Evolutionary conservation across 1,284 basidiomycete genomes (phyloP).

Genomic region (Gymnopus androsaceus): DNA sequence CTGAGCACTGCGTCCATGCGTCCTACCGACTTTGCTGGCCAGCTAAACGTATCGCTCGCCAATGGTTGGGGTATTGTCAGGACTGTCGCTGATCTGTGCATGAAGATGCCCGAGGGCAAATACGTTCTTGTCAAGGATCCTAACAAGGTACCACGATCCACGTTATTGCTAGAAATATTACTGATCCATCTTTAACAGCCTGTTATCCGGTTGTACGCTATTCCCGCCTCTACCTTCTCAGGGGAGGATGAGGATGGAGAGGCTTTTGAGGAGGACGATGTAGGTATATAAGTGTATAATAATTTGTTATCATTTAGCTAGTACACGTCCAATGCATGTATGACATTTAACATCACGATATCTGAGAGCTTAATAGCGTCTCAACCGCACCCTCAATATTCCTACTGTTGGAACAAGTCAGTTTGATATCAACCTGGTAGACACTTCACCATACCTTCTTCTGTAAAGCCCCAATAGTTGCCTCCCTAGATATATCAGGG

Average conservation of each 20-base stretch:
- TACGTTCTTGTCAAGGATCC: slow-evolving; percentile 96
- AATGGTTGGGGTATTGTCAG: slow-evolving; percentile 99
- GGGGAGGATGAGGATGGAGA: slow-evolving; percentile 49
- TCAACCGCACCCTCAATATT: slow-evolving; percentile 83
- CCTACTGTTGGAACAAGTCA: slow-evolving; percentile 44
- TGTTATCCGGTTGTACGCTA: slow-evolving; percentile 90
- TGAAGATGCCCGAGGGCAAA: slow-evolving; percentile 96
- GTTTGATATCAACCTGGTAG: slow-evolving; percentile 11
- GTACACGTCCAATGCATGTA: not conserved
- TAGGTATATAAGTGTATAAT: not conserved
- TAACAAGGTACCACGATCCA: slow-evolving; percentile 70
- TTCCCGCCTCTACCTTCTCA: slow-evolving; percentile 86
- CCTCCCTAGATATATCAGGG: slow-evolving; percentile 73
- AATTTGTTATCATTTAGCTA: not conserved
- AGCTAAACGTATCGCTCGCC: slow-evolving; percentile 92
- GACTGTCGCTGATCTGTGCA: slow-evolving; percentile 87
- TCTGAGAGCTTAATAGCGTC: slow-evolving; percentile 61
- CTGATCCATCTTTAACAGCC: slow-evolving; percentile 54
- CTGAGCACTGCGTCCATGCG: slow-evolving; percentile 95
- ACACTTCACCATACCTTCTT: slow-evolving; percentile 60
- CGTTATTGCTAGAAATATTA: not conserved
- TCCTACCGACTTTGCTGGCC: slow-evolving; percentile 90
- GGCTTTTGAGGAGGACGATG: slow-evolving; percentile 29
- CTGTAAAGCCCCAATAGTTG: slow-evolving; percentile 79
- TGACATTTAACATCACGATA: not conserved